These are phyloP conservation scores for Xylaria telfairii DNA, from an alignment of 495 filamentous ascomycete species.

Conservation along the genomic window DNA sequence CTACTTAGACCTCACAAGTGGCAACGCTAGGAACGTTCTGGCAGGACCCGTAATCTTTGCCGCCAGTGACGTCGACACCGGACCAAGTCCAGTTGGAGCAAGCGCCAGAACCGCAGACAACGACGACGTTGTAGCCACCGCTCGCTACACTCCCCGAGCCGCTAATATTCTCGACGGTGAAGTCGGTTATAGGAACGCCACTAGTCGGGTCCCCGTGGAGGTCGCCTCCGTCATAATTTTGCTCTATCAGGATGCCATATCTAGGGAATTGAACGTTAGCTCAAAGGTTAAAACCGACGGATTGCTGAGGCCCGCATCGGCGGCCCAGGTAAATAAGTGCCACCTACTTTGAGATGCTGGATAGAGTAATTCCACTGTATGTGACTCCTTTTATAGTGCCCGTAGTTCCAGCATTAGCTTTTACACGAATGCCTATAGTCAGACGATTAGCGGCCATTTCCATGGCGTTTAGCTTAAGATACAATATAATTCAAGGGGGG, in stretches of 20 bases:
- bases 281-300: no score
- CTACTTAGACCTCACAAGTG: background rate
- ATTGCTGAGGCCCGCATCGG: no score
- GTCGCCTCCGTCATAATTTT: constrained; percentile 71
- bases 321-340: no score
- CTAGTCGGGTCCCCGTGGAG: constrained; percentile 66
- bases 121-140: constrained; percentile 55
- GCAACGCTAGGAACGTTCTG: constrained; percentile 31
- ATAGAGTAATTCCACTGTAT: constrained; percentile 11
- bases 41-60: constrained; percentile 41
- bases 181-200: constrained; percentile 65
- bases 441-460: background rate
- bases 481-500: no score
- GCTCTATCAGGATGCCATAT: constrained; percentile 71
- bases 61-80: constrained; percentile 54
- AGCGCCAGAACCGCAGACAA: constrained; percentile 59
- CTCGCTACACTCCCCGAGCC: constrained; percentile 43
- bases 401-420: background rate
- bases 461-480: no score
- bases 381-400: background rate
- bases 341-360: constrained; percentile 1
- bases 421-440: constrained; percentile 6
- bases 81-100: constrained; percentile 59
- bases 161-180: constrained; percentile 59
- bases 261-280: constrained; percentile 51